These are phyloP conservation scores for Sarcodon sp. DNA, from an alignment of 768 basidiomycete species.

Conservation along the genomic window DNA sequence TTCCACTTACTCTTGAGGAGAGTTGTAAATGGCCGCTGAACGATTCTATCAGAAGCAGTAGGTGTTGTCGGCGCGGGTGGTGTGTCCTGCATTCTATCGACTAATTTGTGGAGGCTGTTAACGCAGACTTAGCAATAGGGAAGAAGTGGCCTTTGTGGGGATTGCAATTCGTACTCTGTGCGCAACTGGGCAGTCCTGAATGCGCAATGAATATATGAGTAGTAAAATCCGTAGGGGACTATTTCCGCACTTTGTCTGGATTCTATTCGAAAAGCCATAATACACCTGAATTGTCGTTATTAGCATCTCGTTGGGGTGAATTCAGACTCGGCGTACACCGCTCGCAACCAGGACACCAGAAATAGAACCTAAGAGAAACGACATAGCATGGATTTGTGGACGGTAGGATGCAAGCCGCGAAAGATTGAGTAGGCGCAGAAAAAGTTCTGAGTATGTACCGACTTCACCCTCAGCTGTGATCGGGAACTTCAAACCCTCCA, in stretches of 20 bases:
- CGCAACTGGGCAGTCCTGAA: neutral
- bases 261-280: neutral
- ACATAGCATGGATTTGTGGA: neutral
- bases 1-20: neutral
- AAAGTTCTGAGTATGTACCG: too few relatives aligned
- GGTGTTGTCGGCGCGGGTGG: neutral
- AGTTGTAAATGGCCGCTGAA: neutral
- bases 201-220: neutral
- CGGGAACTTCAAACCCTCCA: too few relatives aligned
- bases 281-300: neutral
- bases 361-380: slow-evolving; percentile 6
- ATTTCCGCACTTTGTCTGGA: neutral
- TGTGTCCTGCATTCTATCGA: neutral
- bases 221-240: neutral
- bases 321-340: slow-evolving; percentile 3
- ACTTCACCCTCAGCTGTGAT: too few relatives aligned
- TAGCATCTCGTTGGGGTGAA: neutral
- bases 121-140: neutral
- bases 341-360: slow-evolving; percentile 7
- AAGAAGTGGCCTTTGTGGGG: neutral
- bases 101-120: neutral
- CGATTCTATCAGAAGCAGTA: neutral
- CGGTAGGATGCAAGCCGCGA: neutral
- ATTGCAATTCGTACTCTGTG: neutral
- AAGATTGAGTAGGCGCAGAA: neutral